Conservation (phyloP, 805 yeast genomes). For the Saccharomycopsis sp. region DNA sequence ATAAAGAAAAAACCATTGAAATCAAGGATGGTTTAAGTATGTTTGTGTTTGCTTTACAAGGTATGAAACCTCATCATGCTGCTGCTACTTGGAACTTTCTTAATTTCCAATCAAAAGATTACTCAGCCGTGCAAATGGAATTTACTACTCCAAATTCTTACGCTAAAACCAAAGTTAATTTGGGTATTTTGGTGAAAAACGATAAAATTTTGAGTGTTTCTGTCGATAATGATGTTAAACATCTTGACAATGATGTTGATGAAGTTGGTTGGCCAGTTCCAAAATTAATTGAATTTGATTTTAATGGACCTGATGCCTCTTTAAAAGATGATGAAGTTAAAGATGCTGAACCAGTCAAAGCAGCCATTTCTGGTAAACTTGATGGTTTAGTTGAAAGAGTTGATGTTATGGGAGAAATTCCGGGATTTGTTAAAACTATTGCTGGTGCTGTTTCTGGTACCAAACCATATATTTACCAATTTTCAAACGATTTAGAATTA, state of each 20-base stretch:
- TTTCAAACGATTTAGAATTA: slow-evolving; percentile 52
- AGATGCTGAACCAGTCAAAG: slow-evolving; percentile 31
- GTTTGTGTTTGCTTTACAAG: slow-evolving; percentile 96
- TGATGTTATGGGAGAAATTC: slow-evolving; percentile 96
- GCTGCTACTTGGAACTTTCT: slow-evolving; percentile 95
- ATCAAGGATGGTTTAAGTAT: slow-evolving; percentile 38
- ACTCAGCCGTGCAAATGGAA: slow-evolving; percentile 83
- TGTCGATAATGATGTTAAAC: slow-evolving; percentile 52
- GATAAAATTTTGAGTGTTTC: slow-evolving; percentile 57
- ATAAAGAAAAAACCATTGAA: slow-evolving; percentile 24
- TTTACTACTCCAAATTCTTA: slow-evolving; percentile 90
- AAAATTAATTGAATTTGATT: slow-evolving; percentile 46
- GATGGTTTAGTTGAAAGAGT: slow-evolving; percentile 69
- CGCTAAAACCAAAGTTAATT: slow-evolving; percentile 67
- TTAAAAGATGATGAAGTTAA: slow-evolving; percentile 34
- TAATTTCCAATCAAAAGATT: slow-evolving; percentile 70
- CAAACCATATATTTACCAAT: slow-evolving; percentile 94
- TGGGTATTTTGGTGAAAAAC: slow-evolving; percentile 64
- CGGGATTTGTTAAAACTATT: slow-evolving; percentile 84
- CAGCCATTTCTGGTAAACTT: slow-evolving; percentile 50
- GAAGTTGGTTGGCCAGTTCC: slow-evolving; percentile 94
- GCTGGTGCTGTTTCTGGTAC: slow-evolving; percentile 94
- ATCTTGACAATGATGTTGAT: slow-evolving; percentile 46
- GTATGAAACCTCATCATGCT: slow-evolving; percentile 99
- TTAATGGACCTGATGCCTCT: slow-evolving; percentile 38